Evolutionary conservation across 2,329 filamentous ascomycete genomes (phyloP).

Genomic region (Ophiognomonia clavigignenti-juglandacearum): DNA sequence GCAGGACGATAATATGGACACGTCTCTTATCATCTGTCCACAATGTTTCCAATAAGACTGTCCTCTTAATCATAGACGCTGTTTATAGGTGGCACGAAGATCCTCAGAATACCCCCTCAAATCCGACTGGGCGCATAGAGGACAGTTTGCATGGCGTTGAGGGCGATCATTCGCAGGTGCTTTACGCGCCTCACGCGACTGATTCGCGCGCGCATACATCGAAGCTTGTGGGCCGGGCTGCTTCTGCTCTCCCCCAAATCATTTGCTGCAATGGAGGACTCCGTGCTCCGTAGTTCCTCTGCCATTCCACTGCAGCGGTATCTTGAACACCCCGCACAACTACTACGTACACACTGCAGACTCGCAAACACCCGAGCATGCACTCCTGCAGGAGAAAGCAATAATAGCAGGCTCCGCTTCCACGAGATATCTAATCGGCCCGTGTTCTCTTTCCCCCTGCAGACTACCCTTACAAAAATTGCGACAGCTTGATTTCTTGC

Average conservation of each 20-base stretch:
- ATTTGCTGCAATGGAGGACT: neutral
- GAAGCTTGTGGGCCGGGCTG: neutral
- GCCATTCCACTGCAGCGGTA: too few species aligned
- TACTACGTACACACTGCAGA: neutral
- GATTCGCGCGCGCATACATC: neutral
- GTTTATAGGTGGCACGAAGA: neutral
- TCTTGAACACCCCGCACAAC: neutral
- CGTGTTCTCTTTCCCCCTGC: too few species aligned
- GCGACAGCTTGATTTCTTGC: too few species aligned
- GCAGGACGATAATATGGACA: neutral
- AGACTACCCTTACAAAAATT: too few species aligned
- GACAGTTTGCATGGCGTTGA: neutral
- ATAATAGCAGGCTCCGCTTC: too few species aligned
- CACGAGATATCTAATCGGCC: too few species aligned
- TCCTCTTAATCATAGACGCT: neutral
- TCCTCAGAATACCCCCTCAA: neutral
- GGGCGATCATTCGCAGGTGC: neutral
- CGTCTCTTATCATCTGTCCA: neutral
- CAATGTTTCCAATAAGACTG: neutral
- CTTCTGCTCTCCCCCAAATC: neutral
- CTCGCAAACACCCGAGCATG: neutral
- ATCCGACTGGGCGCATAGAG: neutral
- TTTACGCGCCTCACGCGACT: neutral
- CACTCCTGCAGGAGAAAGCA: neutral
- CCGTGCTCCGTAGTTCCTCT: neutral